Evolutionary conservation across 2,329 filamentous ascomycete species (phyloP).

Genomic region (Fusarium continuum): DNA sequence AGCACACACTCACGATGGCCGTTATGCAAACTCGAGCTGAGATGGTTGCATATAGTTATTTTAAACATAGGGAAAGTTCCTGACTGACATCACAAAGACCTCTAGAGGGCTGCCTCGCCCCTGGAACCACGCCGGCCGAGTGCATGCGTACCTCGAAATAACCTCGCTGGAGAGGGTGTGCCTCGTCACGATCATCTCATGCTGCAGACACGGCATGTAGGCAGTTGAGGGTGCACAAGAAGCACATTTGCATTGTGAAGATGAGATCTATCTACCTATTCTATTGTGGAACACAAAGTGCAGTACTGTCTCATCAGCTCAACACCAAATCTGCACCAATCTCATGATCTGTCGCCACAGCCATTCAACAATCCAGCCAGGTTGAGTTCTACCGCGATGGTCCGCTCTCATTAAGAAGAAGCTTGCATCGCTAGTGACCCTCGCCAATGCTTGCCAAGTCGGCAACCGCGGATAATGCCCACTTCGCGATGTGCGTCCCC

Average conservation of each 20-base stretch:
- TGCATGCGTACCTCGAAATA: constrained; percentile 3
- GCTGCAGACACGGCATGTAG: neutral
- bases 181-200: constrained; percentile 5
- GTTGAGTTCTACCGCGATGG: neutral
- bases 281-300: too few relatives aligned
- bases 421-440: neutral
- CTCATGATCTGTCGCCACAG: neutral
- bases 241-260: neutral
- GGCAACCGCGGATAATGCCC: constrained; percentile 27
- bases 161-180: neutral
- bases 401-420: neutral
- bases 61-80: neutral
- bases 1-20: neutral
- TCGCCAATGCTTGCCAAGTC: constrained; percentile 26
- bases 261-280: neutral
- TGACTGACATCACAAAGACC: neutral
- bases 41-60: constrained; percentile 26
- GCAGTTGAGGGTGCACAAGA: constrained; percentile 7
- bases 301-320: neutral
- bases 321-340: neutral
- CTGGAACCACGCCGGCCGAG: constrained; percentile 11
- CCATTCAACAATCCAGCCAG: neutral
- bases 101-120: too few relatives aligned
- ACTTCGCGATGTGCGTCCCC: neutral
- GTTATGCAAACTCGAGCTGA: constrained; percentile 20